Evolutionary conservation across 2,329 filamentous ascomycete genomes (phyloP).

Genomic region (Sporothrix pseudoabietina): DNA sequence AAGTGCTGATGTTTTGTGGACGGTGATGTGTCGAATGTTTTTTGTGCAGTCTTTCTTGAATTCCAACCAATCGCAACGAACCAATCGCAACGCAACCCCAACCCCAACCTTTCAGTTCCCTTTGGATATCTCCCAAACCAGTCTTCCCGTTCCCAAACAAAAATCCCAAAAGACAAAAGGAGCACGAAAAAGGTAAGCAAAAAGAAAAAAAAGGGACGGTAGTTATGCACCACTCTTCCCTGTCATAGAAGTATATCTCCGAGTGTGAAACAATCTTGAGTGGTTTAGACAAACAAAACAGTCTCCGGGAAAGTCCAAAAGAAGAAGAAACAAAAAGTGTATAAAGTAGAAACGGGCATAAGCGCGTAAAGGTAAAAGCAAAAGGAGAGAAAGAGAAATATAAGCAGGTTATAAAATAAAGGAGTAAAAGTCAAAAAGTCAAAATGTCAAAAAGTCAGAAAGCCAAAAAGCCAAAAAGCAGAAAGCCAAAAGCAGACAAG

Average conservation of each 20-base stretch:
- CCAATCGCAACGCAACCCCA: background rate
- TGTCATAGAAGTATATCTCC: background rate
- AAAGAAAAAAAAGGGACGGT: background rate
- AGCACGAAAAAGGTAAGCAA: background rate
- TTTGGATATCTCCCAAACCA: background rate
- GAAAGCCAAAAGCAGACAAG: background rate
- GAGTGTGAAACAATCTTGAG: conserved; percentile 23
- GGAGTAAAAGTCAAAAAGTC: conserved; percentile 3
- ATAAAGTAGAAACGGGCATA: conserved; percentile 1
- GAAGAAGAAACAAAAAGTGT: background rate
- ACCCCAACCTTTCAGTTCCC: background rate
- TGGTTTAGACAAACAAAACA: conserved; percentile 5
- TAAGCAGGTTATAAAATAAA: background rate
- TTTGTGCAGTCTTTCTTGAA: background rate
- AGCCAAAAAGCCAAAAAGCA: no score
- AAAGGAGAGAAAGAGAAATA: conserved; percentile 1
- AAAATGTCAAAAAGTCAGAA: background rate
- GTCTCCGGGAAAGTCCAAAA: background rate
- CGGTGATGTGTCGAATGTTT: background rate
- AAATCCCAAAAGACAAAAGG: background rate
- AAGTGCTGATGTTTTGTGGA: background rate
- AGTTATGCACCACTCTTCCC: background rate
- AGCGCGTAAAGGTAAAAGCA: background rate
- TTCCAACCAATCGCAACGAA: no score
- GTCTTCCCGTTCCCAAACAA: background rate